Conservation (phyloP, 1,139 yeast genomes). For the Hyphopichia buzzinii region DNA sequence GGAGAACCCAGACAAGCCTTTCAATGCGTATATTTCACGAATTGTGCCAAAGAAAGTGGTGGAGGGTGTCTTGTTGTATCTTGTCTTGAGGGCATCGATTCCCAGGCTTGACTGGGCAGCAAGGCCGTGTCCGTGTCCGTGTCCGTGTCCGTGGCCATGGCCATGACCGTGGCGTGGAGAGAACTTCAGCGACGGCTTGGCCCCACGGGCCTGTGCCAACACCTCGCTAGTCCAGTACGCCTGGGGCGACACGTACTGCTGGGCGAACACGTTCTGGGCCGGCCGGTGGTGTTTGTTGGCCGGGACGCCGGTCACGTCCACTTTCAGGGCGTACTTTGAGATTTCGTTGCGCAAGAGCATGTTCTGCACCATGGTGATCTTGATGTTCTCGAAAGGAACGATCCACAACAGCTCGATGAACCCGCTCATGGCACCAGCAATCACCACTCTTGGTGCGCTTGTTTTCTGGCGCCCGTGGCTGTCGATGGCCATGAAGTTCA, state of each 20-base stretch:
- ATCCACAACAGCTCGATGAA: slow-evolving; percentile 76
- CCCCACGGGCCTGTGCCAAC: slow-evolving; percentile 26
- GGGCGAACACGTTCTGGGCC: slow-evolving; percentile 22
- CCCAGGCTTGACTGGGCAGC: too few relatives aligned
- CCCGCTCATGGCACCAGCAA: slow-evolving; percentile 88
- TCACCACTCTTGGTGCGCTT: slow-evolving; percentile 68
- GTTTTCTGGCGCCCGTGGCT: slow-evolving; percentile 42
- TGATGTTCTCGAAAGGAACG: slow-evolving; percentile 88
- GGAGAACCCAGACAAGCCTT: slow-evolving; percentile 75
- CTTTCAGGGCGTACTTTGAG: slow-evolving; percentile 17
- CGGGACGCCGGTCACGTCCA: slow-evolving; percentile 28
- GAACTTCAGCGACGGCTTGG: slow-evolving; percentile 23
- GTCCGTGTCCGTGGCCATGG: too few relatives aligned
- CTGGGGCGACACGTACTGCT: slow-evolving; percentile 45
- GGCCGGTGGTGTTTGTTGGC: slow-evolving; percentile 26
- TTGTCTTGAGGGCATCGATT: slow-evolving; percentile 25
- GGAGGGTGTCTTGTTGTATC: slow-evolving; percentile 55
- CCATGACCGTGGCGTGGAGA: slow-evolving; percentile 5
- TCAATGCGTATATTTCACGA: slow-evolving; percentile 66
- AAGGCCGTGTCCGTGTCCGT: slow-evolving; percentile 12
- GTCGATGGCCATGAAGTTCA: slow-evolving; percentile 69
- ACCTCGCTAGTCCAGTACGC: slow-evolving; percentile 41
- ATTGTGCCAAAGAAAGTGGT: slow-evolving; percentile 51
- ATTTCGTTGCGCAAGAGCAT: slow-evolving; percentile 38
- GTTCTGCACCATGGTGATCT: slow-evolving; percentile 82